These are phyloP conservation scores for Arthrobotrys entomopaga DNA, from an alignment of 2,329 filamentous ascomycete genomes.

Conservation along the genomic window DNA sequence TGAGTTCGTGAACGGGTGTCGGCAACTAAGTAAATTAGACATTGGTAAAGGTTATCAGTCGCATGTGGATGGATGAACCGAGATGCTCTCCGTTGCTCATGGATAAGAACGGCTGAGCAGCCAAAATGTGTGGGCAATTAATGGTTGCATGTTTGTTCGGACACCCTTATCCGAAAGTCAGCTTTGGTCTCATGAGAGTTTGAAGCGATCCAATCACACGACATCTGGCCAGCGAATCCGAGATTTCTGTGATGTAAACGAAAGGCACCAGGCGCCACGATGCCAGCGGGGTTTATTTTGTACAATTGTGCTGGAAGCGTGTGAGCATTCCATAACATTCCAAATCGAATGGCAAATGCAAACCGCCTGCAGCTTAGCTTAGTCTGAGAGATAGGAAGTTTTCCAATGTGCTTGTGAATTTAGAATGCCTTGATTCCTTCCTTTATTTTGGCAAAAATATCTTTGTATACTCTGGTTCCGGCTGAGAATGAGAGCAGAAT, in stretches of 20 bases:
- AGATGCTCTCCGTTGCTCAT: constrained; percentile 8
- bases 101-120: constrained; percentile 36
- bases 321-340: constrained; percentile 23
- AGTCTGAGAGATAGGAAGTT: not conserved
- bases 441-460: constrained; percentile 23
- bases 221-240: constrained; percentile 19
- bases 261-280: constrained; percentile 42
- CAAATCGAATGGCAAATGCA: constrained; percentile 1
- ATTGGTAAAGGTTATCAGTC: constrained; percentile 21
- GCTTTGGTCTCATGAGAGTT: constrained; percentile 25
- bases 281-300: constrained; percentile 21
- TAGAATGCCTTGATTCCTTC: constrained; percentile 40
- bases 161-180: constrained; percentile 49
- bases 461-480: not conserved
- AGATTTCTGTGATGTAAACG: constrained; percentile 43
- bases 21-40: not conserved
- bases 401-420: constrained; percentile 14
- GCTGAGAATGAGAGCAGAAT: constrained; percentile 30
- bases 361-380: not conserved
- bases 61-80: constrained; percentile 28
- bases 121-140: constrained; percentile 19
- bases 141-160: constrained; percentile 49
- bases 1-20: not conserved
- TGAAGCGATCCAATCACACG: constrained; percentile 52
- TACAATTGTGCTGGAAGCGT: constrained; percentile 19